Conservation (phyloP, 805 yeast genomes). For the Lipomyces kockii region DNA sequence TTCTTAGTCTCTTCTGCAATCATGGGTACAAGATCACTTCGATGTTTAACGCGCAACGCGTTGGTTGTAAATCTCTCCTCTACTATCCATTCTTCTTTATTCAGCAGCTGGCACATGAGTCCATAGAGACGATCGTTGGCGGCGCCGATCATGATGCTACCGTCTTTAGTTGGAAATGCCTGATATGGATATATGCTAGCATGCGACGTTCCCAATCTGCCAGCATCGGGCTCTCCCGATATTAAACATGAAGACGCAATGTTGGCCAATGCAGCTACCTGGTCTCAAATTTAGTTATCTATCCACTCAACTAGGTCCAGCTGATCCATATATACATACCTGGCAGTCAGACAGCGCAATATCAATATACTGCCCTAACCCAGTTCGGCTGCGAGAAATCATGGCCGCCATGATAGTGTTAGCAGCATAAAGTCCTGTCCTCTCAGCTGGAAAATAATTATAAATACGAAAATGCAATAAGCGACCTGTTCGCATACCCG, state of each 20-base stretch:
- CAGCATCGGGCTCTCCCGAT: slow-evolving; percentile 47
- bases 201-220: slow-evolving; percentile 51
- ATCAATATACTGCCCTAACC: slow-evolving; percentile 49
- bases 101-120: slow-evolving; percentile 44
- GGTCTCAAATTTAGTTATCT: no score
- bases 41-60: slow-evolving; percentile 46
- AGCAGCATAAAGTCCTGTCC: no score
- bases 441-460: no score
- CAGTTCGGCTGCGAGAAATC: slow-evolving; percentile 35
- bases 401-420: no score
- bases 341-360: slow-evolving; percentile 49
- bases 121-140: slow-evolving; percentile 50
- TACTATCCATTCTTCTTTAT: slow-evolving; percentile 47
- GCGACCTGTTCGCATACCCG: slow-evolving; percentile 25
- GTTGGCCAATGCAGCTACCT: no score
- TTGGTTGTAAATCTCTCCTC: slow-evolving; percentile 46
- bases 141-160: slow-evolving; percentile 51
- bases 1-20: slow-evolving; percentile 42
- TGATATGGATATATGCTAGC: slow-evolving; percentile 52
- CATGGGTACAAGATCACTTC: slow-evolving; percentile 44
- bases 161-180: slow-evolving; percentile 47
- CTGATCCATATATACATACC: slow-evolving; percentile 42
- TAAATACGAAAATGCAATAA: no score
- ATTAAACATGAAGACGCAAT: no score
- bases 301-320: slow-evolving; percentile 23